A percentile compares a stretch with the other conserved stretches of the same genome.
Conservation (phyloP, 2,329 filamentous ascomycete species). For the Ceratocystis variospora region DNA sequence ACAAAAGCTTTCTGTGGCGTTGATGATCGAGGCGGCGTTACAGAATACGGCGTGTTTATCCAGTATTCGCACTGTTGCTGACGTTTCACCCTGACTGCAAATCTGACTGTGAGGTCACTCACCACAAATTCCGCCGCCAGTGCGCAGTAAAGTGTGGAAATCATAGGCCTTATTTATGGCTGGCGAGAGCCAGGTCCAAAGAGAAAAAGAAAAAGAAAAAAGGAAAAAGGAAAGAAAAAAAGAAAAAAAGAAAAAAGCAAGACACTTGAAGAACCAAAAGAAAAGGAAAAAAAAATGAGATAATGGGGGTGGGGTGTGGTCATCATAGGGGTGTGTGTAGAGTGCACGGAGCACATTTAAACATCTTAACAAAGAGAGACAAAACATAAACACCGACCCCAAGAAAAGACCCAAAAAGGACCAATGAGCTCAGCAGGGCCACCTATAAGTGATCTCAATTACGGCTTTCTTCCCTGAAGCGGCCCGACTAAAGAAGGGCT, state of each 20-base stretch:
- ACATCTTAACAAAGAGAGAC: not conserved
- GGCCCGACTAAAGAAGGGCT: not conserved
- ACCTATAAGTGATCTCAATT: constrained; percentile 1
- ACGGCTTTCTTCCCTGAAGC: constrained; percentile 5
- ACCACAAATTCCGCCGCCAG: not conserved
- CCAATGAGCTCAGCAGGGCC: not conserved
- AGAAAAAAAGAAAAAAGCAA: not conserved
- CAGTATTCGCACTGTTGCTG: not conserved
- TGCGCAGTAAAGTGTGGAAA: not conserved
- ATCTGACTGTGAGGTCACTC: not conserved
- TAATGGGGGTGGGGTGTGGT: not conserved
- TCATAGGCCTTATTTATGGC: not conserved
- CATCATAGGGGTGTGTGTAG: not conserved
- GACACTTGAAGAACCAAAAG: not conserved
- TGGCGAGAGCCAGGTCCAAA: not conserved
- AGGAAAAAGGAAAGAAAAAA: not conserved
- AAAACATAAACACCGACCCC: not conserved
- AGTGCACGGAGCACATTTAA: not conserved
- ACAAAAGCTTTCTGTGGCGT: not conserved
- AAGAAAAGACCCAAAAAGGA: constrained; percentile 1
- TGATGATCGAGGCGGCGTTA: not conserved
- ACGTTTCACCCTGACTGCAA: not conserved
- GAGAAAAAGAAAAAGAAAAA: not conserved
- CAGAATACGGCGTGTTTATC: not conserved
- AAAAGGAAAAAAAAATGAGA: not conserved